Evolutionary conservation across 163 green algal species (phyloP).

Genomic region (Scenedesmus sp.): DNA sequence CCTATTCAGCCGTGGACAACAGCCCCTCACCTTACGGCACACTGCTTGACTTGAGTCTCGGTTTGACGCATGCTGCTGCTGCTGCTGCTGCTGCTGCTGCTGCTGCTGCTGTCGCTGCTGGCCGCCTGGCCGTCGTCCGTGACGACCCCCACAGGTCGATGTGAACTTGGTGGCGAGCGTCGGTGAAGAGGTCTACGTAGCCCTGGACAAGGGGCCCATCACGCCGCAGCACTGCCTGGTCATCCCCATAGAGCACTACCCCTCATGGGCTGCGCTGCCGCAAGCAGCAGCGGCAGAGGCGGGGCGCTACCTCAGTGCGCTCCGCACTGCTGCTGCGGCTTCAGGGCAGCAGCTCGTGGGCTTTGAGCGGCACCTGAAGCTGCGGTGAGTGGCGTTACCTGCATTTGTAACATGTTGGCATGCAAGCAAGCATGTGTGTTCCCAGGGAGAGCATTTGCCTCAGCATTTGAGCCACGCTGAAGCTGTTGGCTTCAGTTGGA

Average conservation of each 20-base stretch:
- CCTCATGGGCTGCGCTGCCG: conserved; percentile 62
- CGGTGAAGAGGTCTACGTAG: conserved; percentile 90
- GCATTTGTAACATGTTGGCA: background rate
- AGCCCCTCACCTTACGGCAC: conserved; percentile 85
- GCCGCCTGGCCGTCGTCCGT: no score
- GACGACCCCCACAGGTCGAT: conserved; percentile 82
- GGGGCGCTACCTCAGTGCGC: conserved; percentile 81
- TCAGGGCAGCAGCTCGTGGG: conserved; percentile 81
- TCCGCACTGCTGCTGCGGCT: conserved; percentile 80
- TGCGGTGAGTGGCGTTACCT: conserved; percentile 57
- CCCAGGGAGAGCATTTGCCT: background rate
- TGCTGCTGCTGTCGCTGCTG: background rate
- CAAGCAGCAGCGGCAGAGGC: conserved; percentile 55
- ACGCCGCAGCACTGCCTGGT: conserved; percentile 86
- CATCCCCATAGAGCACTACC: conserved; percentile 92
- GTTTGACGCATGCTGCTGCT: no score
- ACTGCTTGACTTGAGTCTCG: background rate
- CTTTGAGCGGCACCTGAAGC: conserved; percentile 93
- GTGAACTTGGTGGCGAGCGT: conserved; percentile 91
- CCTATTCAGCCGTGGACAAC: conserved; percentile 92
- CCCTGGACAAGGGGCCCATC: conserved; percentile 93
- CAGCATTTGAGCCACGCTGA: no score
- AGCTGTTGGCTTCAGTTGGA: no score
- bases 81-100: no score
- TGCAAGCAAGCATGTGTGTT: background rate